phyloP scores from a whole-genome alignment of 192 early-diverging fungal genomes.

The Thamnidium elegans region DNA sequence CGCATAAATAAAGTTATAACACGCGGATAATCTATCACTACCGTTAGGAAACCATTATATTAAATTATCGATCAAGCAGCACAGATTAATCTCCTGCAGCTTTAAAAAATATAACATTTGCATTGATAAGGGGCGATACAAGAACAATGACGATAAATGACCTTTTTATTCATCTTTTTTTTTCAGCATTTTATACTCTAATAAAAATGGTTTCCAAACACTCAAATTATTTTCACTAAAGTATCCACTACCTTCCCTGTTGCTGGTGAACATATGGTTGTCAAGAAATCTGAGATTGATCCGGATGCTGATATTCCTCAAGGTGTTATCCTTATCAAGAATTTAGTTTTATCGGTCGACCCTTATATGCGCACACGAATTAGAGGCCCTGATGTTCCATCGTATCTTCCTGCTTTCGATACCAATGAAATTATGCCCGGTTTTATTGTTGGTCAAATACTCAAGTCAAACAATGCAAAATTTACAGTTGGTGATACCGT shows the following conservation, averaged over 20 bases:
- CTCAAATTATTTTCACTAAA: conserved; percentile 39
- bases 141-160: too few relatives aligned
- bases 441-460: conserved; percentile 59
- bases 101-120: too few relatives aligned
- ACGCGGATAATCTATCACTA: too few relatives aligned
- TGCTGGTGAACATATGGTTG: conserved; percentile 45
- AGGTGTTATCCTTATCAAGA: conserved; percentile 52
- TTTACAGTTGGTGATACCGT: conserved; percentile 63
- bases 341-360: conserved; percentile 68
- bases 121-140: too few relatives aligned
- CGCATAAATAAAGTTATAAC: too few relatives aligned
- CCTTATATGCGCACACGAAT: conserved; percentile 77
- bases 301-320: conserved; percentile 44
- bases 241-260: conserved; percentile 33
- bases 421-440: conserved; percentile 62
- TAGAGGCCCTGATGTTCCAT: conserved; percentile 37
- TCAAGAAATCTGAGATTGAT: conserved; percentile 43
- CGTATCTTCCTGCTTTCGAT: conserved; percentile 45
- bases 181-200: background rate
- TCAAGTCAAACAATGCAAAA: conserved; percentile 57
- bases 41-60: too few relatives aligned
- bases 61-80: too few relatives aligned
- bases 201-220: conserved; percentile 42
- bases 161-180: background rate
- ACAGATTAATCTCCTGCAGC: too few relatives aligned